phyloP scores from a whole-genome alignment of 2,329 filamentous ascomycete genomes.

The Fusarium newnesense region DNA sequence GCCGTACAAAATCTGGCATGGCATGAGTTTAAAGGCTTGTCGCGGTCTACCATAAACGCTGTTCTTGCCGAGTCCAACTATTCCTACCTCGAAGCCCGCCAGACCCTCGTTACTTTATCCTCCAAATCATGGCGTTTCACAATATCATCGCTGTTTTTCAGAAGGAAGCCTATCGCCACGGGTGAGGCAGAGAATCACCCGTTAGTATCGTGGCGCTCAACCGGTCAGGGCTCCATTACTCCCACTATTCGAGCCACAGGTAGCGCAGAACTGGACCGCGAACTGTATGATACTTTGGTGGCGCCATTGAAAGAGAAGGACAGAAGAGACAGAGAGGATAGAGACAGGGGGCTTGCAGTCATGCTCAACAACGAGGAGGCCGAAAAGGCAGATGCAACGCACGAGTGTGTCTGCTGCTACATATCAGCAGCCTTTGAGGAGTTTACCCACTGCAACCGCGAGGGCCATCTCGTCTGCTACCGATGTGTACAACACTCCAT shows the following conservation, averaged over 20 bases:
- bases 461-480: slow-evolving; percentile 81
- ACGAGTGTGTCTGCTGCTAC: slow-evolving; percentile 85
- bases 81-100: slow-evolving; percentile 77
- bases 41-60: slow-evolving; percentile 78
- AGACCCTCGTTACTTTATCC: slow-evolving; percentile 74
- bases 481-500: slow-evolving; percentile 84
- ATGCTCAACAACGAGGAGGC: slow-evolving; percentile 68
- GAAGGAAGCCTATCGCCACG: slow-evolving; percentile 66
- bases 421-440: slow-evolving; percentile 77
- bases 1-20: slow-evolving; percentile 75
- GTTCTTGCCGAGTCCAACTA: slow-evolving; percentile 85
- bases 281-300: slow-evolving; percentile 69
- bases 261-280: slow-evolving; percentile 70
- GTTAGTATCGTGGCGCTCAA: slow-evolving; percentile 69
- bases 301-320: slow-evolving; percentile 61
- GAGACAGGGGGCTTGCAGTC: slow-evolving; percentile 64
- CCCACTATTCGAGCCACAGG: slow-evolving; percentile 74
- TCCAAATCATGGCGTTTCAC: slow-evolving; percentile 82
- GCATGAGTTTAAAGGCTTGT: slow-evolving; percentile 80
- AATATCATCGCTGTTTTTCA: slow-evolving; percentile 75
- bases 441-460: slow-evolving; percentile 74
- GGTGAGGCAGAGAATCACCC: slow-evolving; percentile 69
- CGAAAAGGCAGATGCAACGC: slow-evolving; percentile 63
- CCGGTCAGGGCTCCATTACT: slow-evolving; percentile 64
- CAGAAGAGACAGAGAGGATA: slow-evolving; percentile 56